Evolutionary conservation across 2,329 filamentous ascomycete species (phyloP), one percentile per base, ranked within the genome.

Genomic region (Dactylella cylindrospora): DNA sequence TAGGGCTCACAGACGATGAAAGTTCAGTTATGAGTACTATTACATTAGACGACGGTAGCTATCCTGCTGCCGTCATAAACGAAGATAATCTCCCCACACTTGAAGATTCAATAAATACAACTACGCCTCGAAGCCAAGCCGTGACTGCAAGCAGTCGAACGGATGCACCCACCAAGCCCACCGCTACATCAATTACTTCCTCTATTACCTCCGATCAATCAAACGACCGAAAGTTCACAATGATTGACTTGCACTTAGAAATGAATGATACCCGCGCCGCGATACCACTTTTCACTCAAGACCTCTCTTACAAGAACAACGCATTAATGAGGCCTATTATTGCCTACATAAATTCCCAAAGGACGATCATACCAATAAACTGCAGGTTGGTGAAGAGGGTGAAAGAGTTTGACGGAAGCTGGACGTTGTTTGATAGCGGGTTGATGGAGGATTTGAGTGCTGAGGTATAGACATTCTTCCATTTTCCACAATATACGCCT

Each of bases 251-350:
- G 43, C 84, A 89, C n/a, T 85, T 97, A 64, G 87, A 96, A 70
- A 81, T 98, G 64, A 97, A 96, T 74, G 89, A 96, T 67, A 90
- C 96, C 36, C 88, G 90, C 67, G 93, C 93, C 22, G 85, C 86
- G 2, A 90, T 98, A 1, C 93, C 93, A 0, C 80, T 97, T 44
- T 97, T 98, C 75, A 95, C 87, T 1, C 85, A 83, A 12, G 86
- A 96, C 70, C 81, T 97, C 41, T 94, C 89, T 0, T 98, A 97
- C 72, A 86, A 96, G 69, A 97, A 96, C 74, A 94, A 95, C 72
- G 90, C 93, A 1, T 83, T 97, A 3, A 88, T 97, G 28, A 84
- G 93, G 3, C 93, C 93, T 12, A 98, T 98, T 64, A 90, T 98
- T 32, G 93, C 93, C 5, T 98, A 97, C 72, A 97, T 98, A 74